Base-by-base conservation (phyloP, 306 rosid genomes). In the Quillaja saponaria region DNA sequence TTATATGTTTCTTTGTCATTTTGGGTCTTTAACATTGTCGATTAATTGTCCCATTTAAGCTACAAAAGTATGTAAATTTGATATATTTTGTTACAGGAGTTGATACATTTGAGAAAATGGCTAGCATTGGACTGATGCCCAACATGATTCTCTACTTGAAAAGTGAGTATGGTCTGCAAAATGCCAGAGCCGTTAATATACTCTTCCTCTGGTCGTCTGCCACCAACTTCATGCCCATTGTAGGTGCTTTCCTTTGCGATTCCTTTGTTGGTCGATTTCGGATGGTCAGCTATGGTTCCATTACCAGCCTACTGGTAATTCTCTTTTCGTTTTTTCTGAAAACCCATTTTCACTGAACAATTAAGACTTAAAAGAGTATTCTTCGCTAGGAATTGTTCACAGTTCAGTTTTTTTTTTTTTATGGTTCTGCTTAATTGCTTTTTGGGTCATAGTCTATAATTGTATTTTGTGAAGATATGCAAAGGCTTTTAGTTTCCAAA, bases 141-240 rank as follows among this genome's bases (percentile, higher is more conserved):
- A 58, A 44, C 50, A 65, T 73, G 72, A 66, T 73, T 9, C 40
- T 73, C 10, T 73, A 73, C 59, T 41, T 73, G 67, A 73, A 72
- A 0, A 58, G 42, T 45, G 68, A 34, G 14, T 73, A 58, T 34
- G 62, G 62, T 10, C 19, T 73, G 72, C 13, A 33, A 15, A 39
- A 38, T 15, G 50, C 57, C 12, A 6, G 3, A 17, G 72, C 67
- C 4, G 28, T 72, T 38, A 65, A 49, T 15, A 19, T 66, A 8
- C 31, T 72, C n/a, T 65, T 66, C 49, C 61, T 66, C 13, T 72
- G 72, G 71, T 50, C 62, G 6, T 67, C 72, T 6, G 62, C 67
- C 18, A 0, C 72, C 3, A 41, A 73, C 58, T 73, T 66, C 20
- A 28, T 38, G 18, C 72, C 78, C 14, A 9, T 73, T 34, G 6